Evolutionary conservation across 345 rosid species (phyloP).

Genomic region (Excoecaria cochinchinensis): DNA sequence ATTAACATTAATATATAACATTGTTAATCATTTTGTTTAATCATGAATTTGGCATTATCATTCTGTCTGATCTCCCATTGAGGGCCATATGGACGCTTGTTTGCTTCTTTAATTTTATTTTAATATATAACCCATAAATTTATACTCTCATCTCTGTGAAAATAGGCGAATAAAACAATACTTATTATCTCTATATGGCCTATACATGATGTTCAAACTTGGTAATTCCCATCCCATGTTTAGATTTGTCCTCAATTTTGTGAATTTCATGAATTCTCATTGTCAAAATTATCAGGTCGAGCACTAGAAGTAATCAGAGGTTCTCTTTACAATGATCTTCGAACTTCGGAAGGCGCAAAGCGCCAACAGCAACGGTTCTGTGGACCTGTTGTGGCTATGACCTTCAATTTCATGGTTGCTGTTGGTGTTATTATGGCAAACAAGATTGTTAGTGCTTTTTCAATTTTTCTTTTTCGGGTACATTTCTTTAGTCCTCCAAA

Average conservation of each 20-base stretch:
- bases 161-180: not conserved
- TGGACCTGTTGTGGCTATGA: constrained; percentile 80
- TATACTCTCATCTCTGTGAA: not conserved
- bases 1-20: not conserved
- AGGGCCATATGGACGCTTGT: not conserved
- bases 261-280: constrained; percentile 5
- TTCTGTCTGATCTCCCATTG: not conserved
- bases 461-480: not conserved
- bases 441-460: constrained; percentile 51
- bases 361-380: constrained; percentile 79
- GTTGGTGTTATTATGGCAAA: constrained; percentile 82
- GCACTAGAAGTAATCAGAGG: constrained; percentile 89
- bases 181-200: too few species aligned
- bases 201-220: too few species aligned
- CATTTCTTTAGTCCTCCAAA: not conserved
- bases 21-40: not conserved
- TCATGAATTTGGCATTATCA: not conserved
- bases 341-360: constrained; percentile 86
- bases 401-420: constrained; percentile 86
- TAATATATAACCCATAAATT: not conserved
- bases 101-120: not conserved
- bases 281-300: constrained; percentile 43
- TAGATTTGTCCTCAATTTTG: not conserved
- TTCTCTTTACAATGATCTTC: constrained; percentile 72
- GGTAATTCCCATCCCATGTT: too few species aligned